Base-by-base conservation (phyloP, 2,329 filamentous ascomycete genomes). In the Fusarium tricinctum region DNA sequence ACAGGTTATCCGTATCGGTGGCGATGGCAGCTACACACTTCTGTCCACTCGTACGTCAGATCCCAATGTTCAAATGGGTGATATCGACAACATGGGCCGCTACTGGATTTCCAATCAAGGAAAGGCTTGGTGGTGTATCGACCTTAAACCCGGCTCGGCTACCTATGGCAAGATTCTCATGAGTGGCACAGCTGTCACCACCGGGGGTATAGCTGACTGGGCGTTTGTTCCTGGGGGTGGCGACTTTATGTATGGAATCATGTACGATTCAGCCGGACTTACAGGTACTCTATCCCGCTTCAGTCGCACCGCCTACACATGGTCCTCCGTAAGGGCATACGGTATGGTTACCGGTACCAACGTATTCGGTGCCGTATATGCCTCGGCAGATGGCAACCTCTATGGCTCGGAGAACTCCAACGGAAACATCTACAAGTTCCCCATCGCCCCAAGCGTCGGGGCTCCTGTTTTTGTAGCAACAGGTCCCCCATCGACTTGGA, bases 141-240 rank as follows among this genome's bases (percentile, higher is more conserved):
- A 74, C 17, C 57, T 74, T 14, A 56, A 50, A 32, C 66, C 70
- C 3, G 55, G 57, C 10, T 74, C 72, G 1, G 7, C 65, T 0
- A 74, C 52, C 1, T 73, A 66, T 33, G 69, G 70, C 56, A 61
- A 68, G 23, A 57, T 74, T n/a, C 32, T 73, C 7, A 39, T 54
- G 39, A 73, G 48, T 19, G 71, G 71, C 2, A 67, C 61, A 6
- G 58, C 57, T 10, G 47, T 45, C 7, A 61, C 49, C 13, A 38
- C 43, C 22, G 40, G 55, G 15, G 46, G 33, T n/a, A 32, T 56
- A 6, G 69, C 66, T 9, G 71, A 74, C 32, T 74, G 72, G 72
- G 64, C 66, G 1, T 74, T 70, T 26, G 71, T 74, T 2, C 71
- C 71, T 3, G 72, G 71, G 15, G 71, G 72, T 17, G 70, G 70